Evolutionary conservation across 192 early-diverging fungal species (phyloP), one percentile per base, ranked within the genome.

Genomic region (Rhizoclosmatium globosum): DNA sequence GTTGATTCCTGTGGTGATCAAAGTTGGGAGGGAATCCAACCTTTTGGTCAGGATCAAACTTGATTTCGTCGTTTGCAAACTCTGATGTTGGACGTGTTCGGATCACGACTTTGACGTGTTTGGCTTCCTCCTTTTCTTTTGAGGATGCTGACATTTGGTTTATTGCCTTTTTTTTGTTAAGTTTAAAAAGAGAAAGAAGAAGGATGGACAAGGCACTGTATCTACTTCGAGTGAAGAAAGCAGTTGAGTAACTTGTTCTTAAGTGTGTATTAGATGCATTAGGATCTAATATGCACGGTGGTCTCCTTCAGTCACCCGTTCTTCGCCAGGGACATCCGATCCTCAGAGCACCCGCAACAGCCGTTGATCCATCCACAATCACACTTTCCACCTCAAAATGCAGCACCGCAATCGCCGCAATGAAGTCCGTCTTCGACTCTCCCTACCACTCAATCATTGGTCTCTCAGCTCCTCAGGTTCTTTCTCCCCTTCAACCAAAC

Each of bases 101-200:
- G 41, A 91, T 82, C n/a, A 91, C 82, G 3, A 91, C 90, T 59
- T 85, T 83, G 64, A 91, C 89, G 82, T 91, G 89, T 64, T 90
- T 91, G 45, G 81, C 75, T 76, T 82, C 60, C 4, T 60, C 60
- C 60, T 47, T 47, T 71, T 68, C 67, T 47, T 68, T 68, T 21
- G 61, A 57, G 13, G 13, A 17, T 77, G 56, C 56, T 17, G 13
- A 13, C 21, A 13, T 68, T 68, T n/a, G 46, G 2, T 17, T 45
- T 45, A 21, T 68, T 45, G 66, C 23, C 66, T 42, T 68, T 68
- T n/a, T 68, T 68, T 39, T 31, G 31, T 31, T 41, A 21, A 64
- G 17, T 53, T 62, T 62, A 19, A 39, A 62, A 57, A 71, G 19
- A 19, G 21, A 23, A 75, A 43, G n/a, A 47, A 48, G 23, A 67